These are phyloP conservation scores for Solanum hybrid DNA, from an alignment of 305 asterid species.

Conservation along the genomic window DNA sequence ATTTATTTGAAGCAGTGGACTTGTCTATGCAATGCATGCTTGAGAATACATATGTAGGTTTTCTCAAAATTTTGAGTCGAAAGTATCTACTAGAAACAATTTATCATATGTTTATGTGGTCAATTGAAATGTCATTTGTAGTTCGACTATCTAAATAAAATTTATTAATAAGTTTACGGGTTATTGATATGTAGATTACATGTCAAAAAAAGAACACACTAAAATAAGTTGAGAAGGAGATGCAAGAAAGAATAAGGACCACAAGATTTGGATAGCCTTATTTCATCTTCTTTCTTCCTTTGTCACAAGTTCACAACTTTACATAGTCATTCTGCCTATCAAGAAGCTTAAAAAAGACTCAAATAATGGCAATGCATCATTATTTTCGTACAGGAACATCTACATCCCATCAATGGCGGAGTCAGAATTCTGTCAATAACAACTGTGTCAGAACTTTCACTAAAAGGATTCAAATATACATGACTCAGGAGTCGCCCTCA, in stretches of 20 bases:
- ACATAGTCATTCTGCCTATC: background rate
- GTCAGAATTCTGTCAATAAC: background rate
- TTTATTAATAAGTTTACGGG: no score
- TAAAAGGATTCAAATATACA: background rate
- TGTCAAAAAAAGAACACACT: no score
- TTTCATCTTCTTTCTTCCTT: background rate
- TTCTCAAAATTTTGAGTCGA: background rate
- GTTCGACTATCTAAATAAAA: background rate
- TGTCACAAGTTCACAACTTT: background rate
- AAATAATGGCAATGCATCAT: background rate
- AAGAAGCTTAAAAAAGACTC: background rate
- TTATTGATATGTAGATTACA: no score
- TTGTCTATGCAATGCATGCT: no score
- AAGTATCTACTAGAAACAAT: background rate
- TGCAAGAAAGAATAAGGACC: background rate
- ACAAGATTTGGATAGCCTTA: background rate
- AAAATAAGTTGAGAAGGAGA: no score
- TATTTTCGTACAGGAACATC: background rate
- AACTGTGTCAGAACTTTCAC: background rate
- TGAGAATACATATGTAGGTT: background rate
- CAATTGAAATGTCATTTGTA: background rate
- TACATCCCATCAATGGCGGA: background rate
- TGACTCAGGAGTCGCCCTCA: conserved; percentile 27
- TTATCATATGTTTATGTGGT: background rate
- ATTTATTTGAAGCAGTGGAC: background rate